Conservation (phyloP, 2,329 filamentous ascomycete genomes). For the Daldinia eschscholtzii region DNA sequence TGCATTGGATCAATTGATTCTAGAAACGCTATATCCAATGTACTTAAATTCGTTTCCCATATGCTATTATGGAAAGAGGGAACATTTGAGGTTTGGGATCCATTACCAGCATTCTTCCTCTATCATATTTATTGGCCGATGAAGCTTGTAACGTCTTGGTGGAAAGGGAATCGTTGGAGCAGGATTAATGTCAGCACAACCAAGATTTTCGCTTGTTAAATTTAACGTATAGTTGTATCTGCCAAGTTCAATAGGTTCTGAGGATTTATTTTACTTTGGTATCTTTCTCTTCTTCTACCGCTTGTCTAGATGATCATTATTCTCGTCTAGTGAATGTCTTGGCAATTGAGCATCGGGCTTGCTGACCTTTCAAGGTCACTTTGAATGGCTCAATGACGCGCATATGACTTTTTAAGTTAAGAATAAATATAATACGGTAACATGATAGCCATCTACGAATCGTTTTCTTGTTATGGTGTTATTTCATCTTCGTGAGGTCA, state of each 20-base stretch:
- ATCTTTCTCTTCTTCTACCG: too few species aligned
- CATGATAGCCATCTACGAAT: background rate
- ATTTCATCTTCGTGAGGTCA: background rate
- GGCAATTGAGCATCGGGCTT: background rate
- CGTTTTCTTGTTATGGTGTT: background rate
- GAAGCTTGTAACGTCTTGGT: constrained; percentile 62
- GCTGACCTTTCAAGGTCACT: background rate
- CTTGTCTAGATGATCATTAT: too few species aligned
- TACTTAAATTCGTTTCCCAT: constrained; percentile 54
- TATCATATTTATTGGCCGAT: constrained; percentile 69
- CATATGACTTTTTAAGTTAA: background rate
- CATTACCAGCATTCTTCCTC: constrained; percentile 68
- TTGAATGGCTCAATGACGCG: background rate
- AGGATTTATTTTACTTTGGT: too few species aligned
- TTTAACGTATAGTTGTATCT: too few species aligned
- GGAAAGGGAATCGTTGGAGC: constrained; percentile 67
- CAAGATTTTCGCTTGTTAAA: constrained; percentile 52
- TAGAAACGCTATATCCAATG: constrained; percentile 39
- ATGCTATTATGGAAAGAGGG: constrained; percentile 67
- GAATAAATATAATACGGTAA: background rate
- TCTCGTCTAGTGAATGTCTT: background rate
- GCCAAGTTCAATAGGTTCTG: too few species aligned
- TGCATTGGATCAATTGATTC: constrained; percentile 45
- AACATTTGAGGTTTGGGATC: constrained; percentile 66
- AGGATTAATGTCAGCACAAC: constrained; percentile 76